Percentiles rank a stretch among this genome's conserved stretches.
Evolutionary conservation across 768 basidiomycete species (phyloP).

Genomic region (Pleurotus ostreatus): DNA sequence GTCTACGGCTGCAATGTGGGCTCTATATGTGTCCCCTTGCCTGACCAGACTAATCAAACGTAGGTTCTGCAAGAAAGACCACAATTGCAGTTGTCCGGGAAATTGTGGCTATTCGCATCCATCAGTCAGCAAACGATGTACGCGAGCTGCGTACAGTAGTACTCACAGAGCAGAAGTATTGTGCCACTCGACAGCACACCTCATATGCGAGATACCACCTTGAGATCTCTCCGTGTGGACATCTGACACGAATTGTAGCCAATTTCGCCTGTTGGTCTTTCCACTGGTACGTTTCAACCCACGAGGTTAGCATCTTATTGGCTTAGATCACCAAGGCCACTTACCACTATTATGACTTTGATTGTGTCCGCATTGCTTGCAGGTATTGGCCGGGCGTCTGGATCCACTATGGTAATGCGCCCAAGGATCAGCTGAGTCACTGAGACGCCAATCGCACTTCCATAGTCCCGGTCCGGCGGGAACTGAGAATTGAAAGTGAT

Average conservation of each 20-base stretch:
- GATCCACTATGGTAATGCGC: not conserved
- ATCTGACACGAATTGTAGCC: not conserved
- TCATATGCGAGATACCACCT: slow-evolving; percentile 1
- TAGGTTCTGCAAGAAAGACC: not conserved
- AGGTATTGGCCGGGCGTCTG: not conserved
- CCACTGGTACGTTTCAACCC: not conserved
- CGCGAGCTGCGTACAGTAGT: too few species aligned
- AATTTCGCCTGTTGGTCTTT: not conserved
- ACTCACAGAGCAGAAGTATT: not conserved
- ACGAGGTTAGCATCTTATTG: not conserved
- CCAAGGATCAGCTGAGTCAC: not conserved
- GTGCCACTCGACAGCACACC: not conserved
- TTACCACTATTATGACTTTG: not conserved
- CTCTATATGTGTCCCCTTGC: not conserved
- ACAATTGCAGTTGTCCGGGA: not conserved
- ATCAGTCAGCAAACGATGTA: too few species aligned
- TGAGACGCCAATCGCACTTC: not conserved
- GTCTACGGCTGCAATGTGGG: not conserved
- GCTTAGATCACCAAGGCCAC: not conserved
- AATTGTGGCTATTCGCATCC: too few species aligned
- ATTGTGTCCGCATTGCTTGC: not conserved
- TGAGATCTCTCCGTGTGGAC: not conserved
- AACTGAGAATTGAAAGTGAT: not conserved
- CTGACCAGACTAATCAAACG: not conserved
- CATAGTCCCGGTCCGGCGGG: not conserved